Percentiles rank a stretch among this genome's conserved stretches.
Evolutionary conservation across 495 filamentous ascomycete species (phyloP).

Genomic region (Lophiostoma macrostomum): DNA sequence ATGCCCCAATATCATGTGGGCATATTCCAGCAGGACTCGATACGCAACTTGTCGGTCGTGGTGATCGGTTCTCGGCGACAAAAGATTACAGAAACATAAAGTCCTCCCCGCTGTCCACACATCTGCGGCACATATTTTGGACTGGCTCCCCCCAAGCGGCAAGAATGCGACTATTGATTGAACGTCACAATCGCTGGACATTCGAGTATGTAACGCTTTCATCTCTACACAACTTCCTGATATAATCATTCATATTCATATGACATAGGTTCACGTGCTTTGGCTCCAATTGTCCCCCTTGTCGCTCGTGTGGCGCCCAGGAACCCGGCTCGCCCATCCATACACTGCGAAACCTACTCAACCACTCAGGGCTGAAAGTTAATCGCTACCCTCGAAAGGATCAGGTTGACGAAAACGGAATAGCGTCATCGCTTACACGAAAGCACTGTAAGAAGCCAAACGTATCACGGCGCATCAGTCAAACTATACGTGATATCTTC

Average conservation of each 20-base stretch:
- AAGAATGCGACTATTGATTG: slow-evolving; percentile 9
- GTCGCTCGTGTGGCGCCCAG: too few relatives aligned
- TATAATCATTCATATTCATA: slow-evolving; percentile 1
- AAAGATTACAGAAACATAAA: not conserved
- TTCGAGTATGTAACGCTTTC: slow-evolving; percentile 15
- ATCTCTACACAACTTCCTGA: not conserved
- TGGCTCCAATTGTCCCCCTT: too few relatives aligned
- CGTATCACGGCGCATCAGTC: too few relatives aligned
- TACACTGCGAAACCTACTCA: too few relatives aligned
- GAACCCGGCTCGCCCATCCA: too few relatives aligned
- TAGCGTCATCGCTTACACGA: too few relatives aligned
- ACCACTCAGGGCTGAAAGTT: too few relatives aligned
- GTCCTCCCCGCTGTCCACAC: slow-evolving; percentile 10
- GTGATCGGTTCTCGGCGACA: not conserved
- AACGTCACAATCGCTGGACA: slow-evolving; percentile 8
- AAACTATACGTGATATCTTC: too few relatives aligned
- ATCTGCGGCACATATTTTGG: slow-evolving; percentile 4
- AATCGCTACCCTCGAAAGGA: too few relatives aligned
- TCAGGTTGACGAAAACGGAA: too few relatives aligned
- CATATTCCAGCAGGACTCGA: slow-evolving; percentile 9
- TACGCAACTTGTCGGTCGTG: not conserved
- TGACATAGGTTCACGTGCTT: slow-evolving; percentile 5
- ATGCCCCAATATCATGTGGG: too few relatives aligned
- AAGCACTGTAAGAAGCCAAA: too few relatives aligned
- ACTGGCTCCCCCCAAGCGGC: slow-evolving; percentile 9